Percentiles rank a stretch among this genome's conserved stretches.
Conservation (phyloP, 106 monocot genomes). For the Amphibolis antarctica region DNA sequence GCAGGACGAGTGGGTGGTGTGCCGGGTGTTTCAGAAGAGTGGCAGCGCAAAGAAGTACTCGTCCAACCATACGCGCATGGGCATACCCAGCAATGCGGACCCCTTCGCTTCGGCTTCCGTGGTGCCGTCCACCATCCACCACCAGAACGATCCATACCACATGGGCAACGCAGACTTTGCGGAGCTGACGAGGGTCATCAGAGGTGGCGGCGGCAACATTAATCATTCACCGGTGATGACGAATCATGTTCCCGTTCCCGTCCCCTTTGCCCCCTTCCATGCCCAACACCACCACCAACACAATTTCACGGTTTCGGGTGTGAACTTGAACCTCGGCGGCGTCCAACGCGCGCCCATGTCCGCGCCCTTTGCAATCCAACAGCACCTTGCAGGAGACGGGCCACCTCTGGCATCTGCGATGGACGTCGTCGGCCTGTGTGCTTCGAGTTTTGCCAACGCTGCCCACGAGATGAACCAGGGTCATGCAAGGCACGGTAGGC, state of each 20-base stretch:
- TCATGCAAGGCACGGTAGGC: too few species aligned
- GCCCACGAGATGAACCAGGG: too few species aligned
- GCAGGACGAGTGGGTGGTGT: slow-evolving; percentile 90
- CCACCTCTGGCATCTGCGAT: not conserved
- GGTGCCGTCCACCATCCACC: not conserved
- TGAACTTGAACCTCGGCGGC: slow-evolving; percentile 6
- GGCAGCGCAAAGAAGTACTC: slow-evolving; percentile 53
- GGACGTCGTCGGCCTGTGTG: not conserved
- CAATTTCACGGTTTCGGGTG: not conserved
- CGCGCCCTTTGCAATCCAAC: not conserved
- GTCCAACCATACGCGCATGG: not conserved
- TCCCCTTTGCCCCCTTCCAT: too few species aligned
- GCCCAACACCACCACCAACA: too few species aligned
- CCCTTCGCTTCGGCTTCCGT: not conserved
- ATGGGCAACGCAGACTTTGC: not conserved
- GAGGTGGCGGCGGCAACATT: not conserved
- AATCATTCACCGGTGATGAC: not conserved
- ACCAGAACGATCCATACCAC: slow-evolving; percentile 2
- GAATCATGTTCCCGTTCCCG: not conserved
- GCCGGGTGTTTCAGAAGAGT: slow-evolving; percentile 75
- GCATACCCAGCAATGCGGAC: not conserved
- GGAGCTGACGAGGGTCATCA: slow-evolving; percentile 3
- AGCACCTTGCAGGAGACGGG: not conserved
- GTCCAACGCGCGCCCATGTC: not conserved
- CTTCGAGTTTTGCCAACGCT: too few species aligned